These are phyloP conservation scores for Punica granatum DNA, from an alignment of 345 rosid genomes.

Conservation along the genomic window DNA sequence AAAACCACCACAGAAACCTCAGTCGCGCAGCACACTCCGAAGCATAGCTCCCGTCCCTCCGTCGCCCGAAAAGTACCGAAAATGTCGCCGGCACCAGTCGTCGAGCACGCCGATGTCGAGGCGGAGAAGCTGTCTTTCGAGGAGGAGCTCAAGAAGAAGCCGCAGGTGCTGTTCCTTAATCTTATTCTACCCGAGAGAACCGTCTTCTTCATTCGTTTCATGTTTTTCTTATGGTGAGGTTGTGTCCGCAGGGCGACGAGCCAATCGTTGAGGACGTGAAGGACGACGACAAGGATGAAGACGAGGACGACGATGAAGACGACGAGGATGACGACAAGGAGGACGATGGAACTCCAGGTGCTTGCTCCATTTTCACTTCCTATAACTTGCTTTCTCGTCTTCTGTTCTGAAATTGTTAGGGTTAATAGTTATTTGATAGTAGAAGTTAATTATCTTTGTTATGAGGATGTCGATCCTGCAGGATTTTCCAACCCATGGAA, in stretches of 20 bases:
- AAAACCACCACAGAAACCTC: background rate
- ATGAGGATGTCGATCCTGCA: too few species aligned
- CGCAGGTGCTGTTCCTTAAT: background rate
- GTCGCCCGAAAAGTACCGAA: slow-evolving; percentile 2
- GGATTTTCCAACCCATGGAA: background rate
- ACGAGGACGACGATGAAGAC: slow-evolving; percentile 60
- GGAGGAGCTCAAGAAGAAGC: slow-evolving; percentile 27
- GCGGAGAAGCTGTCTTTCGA: slow-evolving; percentile 17
- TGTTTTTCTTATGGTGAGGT: background rate
- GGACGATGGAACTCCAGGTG: slow-evolving; percentile 57
- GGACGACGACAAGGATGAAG: slow-evolving; percentile 54
- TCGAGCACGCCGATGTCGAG: slow-evolving; percentile 33
- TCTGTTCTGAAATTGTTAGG: background rate
- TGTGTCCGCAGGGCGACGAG: slow-evolving; percentile 33
- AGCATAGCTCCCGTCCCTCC: background rate
- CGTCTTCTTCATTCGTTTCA: background rate
- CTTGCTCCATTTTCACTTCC: background rate
- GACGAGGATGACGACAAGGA: slow-evolving; percentile 67
- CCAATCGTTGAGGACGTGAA: slow-evolving; percentile 70
- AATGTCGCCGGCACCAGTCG: slow-evolving; percentile 57
- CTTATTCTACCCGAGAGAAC: background rate
- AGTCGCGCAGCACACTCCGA: background rate
- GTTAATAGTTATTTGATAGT: too few species aligned
- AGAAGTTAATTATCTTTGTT: too few species aligned
- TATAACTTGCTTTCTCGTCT: background rate